Evolutionary conservation across 2,329 filamentous ascomycete genomes (phyloP).

Genomic region (Diaporthe aspalathi): DNA sequence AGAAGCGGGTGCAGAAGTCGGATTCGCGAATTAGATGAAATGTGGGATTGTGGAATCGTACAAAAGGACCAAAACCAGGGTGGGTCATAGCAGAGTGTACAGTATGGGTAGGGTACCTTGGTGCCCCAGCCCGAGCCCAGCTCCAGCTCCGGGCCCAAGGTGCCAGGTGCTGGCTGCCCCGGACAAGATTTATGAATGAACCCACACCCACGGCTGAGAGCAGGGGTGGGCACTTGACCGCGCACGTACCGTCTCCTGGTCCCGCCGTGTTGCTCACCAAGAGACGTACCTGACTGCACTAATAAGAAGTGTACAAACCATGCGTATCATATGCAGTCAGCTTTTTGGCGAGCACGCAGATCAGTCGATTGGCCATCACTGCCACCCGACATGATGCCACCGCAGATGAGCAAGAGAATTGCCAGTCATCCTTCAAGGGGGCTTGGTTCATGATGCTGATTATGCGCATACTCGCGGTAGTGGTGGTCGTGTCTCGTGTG

Average conservation of each 20-base stretch:
- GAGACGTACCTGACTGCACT: too few relatives aligned
- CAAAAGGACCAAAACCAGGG: slow-evolving; percentile 11
- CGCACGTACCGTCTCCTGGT: neutral
- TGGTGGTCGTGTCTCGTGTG: neutral
- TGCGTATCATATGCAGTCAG: slow-evolving; percentile 16
- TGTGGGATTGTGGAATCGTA: slow-evolving; percentile 24
- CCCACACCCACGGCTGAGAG: slow-evolving; percentile 12
- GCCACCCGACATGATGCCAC: slow-evolving; percentile 25
- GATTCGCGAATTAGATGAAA: slow-evolving; percentile 26
- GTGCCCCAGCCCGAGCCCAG: neutral
- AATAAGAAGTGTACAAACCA: neutral
- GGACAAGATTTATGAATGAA: slow-evolving; percentile 8
- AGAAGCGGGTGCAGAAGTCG: neutral
- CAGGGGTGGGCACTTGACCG: neutral
- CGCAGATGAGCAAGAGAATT: neutral
- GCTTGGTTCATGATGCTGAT: neutral
- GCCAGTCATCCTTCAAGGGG: neutral
- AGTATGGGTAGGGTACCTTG: too few relatives aligned
- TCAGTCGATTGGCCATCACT: slow-evolving; percentile 17
- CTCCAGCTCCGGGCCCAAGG: neutral
- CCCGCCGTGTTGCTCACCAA: slow-evolving; percentile 4
- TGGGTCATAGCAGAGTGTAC: neutral
- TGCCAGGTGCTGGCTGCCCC: neutral
- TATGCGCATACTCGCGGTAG: neutral
- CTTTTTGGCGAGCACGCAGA: slow-evolving; percentile 6